A percentile compares a stretch with the other conserved stretches of the same genome.
phyloP scores from a whole-genome alignment of 306 rosid genomes.

The Vigna mungo region DNA sequence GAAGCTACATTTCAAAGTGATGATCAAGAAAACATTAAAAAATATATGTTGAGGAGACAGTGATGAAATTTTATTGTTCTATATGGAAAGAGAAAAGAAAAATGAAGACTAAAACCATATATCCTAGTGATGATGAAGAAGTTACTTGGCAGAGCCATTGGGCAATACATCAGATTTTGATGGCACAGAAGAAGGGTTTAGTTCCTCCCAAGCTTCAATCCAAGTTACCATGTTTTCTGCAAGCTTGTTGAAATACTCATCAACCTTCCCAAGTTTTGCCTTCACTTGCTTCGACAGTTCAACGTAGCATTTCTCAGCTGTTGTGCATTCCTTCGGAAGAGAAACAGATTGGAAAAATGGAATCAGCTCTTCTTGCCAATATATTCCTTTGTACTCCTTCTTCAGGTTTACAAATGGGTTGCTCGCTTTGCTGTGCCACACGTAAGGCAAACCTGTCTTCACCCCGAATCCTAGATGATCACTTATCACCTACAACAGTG shows the following conservation, averaged over 20 bases:
- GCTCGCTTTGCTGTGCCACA: slow-evolving; percentile 96
- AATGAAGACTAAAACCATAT: slow-evolving; percentile 40
- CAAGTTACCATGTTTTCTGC: slow-evolving; percentile 87
- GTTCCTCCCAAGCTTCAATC: slow-evolving; percentile 91
- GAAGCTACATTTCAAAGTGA: slow-evolving; percentile 19
- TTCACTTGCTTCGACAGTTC: slow-evolving; percentile 83
- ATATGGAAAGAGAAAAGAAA: slow-evolving; percentile 20
- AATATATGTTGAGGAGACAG: not conserved
- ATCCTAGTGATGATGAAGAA: slow-evolving; percentile 37
- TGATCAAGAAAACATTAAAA: slow-evolving; percentile 23
- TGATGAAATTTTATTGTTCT: slow-evolving; percentile 46
- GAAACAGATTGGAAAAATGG: slow-evolving; percentile 79
- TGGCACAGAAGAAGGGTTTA: slow-evolving; percentile 60
- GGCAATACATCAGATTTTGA: slow-evolving; percentile 48
- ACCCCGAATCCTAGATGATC: slow-evolving; percentile 86
- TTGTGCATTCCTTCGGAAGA: slow-evolving; percentile 73
- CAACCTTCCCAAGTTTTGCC: slow-evolving; percentile 76
- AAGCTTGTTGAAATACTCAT: slow-evolving; percentile 76
- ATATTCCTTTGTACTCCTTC: slow-evolving; percentile 88
- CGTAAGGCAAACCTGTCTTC: slow-evolving; percentile 88
- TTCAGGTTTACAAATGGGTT: slow-evolving; percentile 82
- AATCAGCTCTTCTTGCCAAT: slow-evolving; percentile 87
- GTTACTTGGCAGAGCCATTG: slow-evolving; percentile 49
- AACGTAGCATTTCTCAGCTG: slow-evolving; percentile 76
- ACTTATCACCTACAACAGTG: slow-evolving; percentile 65